Percentiles rank a stretch among this genome's conserved stretches.
phyloP scores from a whole-genome alignment of 257 asterid species.

The Thymus quinquecostatus region DNA sequence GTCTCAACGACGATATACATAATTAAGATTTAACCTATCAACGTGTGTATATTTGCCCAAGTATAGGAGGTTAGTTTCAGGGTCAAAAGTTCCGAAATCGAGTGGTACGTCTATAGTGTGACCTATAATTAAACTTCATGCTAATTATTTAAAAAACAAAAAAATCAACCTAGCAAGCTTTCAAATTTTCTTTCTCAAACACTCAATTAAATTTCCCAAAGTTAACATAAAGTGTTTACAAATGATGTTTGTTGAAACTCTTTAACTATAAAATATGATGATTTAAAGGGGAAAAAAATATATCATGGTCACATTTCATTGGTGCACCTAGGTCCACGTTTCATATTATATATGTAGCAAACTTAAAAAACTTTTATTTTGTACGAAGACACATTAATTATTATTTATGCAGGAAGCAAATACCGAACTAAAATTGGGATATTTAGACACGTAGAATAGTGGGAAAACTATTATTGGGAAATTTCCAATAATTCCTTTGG shows the following conservation, averaged over 20 bases:
- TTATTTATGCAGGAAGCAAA: constrained; percentile 31
- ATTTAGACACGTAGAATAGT: constrained; percentile 37
- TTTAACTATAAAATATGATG: background rate
- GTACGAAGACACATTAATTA: background rate
- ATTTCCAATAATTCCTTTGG: constrained; percentile 46
- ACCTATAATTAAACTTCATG: too few relatives aligned
- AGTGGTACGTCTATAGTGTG: too few relatives aligned
- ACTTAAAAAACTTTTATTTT: too few relatives aligned
- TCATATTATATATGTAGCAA: background rate
- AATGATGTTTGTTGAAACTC: background rate
- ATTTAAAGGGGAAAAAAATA: too few relatives aligned
- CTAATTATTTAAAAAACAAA: too few relatives aligned
- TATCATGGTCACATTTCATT: background rate
- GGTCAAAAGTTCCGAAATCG: too few relatives aligned
- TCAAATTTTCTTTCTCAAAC: background rate
- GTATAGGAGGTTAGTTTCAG: too few relatives aligned
- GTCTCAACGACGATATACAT: too few relatives aligned
- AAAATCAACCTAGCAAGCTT: too few relatives aligned
- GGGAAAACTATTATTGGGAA: constrained; percentile 39
- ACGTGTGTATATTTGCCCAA: too few relatives aligned
- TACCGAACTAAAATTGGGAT: constrained; percentile 36
- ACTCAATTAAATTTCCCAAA: background rate
- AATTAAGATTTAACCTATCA: too few relatives aligned
- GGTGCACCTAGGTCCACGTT: background rate
- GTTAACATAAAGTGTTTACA: background rate